Evolutionary conservation across 1,139 yeast species (phyloP).

Genomic region (Meyerozyma guilliermondii): DNA sequence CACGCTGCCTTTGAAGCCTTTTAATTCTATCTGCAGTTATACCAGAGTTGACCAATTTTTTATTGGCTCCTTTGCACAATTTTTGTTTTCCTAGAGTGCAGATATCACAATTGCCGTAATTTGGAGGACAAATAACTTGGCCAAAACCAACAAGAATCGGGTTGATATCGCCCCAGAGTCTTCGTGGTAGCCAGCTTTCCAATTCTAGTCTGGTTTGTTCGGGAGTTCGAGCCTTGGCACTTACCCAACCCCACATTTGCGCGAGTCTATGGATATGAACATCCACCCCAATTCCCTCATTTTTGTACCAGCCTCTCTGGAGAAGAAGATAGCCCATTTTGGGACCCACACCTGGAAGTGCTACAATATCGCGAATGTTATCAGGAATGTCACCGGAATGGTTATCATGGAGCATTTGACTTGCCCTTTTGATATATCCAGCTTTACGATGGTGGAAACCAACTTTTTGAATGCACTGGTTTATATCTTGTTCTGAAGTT

Average conservation of each 20-base stretch:
- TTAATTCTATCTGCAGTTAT: constrained; percentile 24
- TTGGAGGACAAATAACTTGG: constrained; percentile 77
- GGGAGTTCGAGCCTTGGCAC: constrained; percentile 50
- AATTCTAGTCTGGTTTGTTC: constrained; percentile 68
- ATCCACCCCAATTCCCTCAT: constrained; percentile 86
- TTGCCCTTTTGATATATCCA: constrained; percentile 57
- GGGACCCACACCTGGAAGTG: constrained; percentile 92
- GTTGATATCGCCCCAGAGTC: constrained; percentile 78
- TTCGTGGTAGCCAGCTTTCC: constrained; percentile 69
- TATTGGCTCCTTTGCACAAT: constrained; percentile 50
- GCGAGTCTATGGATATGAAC: constrained; percentile 85
- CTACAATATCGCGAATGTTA: constrained; percentile 58
- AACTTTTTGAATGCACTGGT: constrained; percentile 64
- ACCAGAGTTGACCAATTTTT: constrained; percentile 32
- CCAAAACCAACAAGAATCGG: constrained; percentile 92
- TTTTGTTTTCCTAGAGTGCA: constrained; percentile 53
- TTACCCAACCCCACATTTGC: constrained; percentile 80
- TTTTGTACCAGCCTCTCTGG: constrained; percentile 77
- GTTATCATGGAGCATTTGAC: constrained; percentile 45
- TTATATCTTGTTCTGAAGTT: constrained; percentile 55
- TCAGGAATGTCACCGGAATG: constrained; percentile 67
- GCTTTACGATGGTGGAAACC: constrained; percentile 88
- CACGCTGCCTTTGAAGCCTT: constrained; percentile 33
- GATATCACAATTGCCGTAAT: constrained; percentile 67
- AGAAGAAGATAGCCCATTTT: constrained; percentile 85